Evolutionary conservation across 495 filamentous ascomycete genomes (phyloP).

Genomic region (Filosporella fistucella): DNA sequence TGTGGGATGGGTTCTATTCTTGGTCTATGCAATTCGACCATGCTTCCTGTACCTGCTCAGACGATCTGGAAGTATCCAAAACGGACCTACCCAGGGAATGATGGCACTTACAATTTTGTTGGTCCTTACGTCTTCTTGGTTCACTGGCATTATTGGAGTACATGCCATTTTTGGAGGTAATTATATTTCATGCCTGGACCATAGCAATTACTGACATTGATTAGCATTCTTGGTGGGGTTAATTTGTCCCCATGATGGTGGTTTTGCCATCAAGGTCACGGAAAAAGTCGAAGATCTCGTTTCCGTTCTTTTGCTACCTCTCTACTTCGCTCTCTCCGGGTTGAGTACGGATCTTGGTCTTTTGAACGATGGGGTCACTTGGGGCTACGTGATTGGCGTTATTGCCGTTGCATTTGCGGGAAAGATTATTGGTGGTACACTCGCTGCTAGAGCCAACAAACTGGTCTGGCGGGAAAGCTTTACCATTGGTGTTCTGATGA

Average conservation of each 20-base stretch:
- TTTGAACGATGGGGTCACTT: slow-evolving; percentile 75
- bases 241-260: slow-evolving; percentile 91
- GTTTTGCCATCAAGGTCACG: slow-evolving; percentile 90
- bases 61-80: slow-evolving; percentile 73
- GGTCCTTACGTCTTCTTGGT: slow-evolving; percentile 81
- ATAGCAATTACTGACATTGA: neutral
- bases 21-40: slow-evolving; percentile 72
- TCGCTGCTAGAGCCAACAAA: slow-evolving; percentile 73
- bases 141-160: slow-evolving; percentile 85
- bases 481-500: slow-evolving; percentile 91
- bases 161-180: slow-evolving; percentile 78
- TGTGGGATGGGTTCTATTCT: slow-evolving; percentile 71
- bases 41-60: slow-evolving; percentile 71
- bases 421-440: slow-evolving; percentile 80
- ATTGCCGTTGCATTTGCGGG: slow-evolving; percentile 78
- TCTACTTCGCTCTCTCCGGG: slow-evolving; percentile 94
- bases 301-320: slow-evolving; percentile 79
- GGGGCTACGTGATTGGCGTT: slow-evolving; percentile 89
- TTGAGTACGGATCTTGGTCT: slow-evolving; percentile 86
- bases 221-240: slow-evolving; percentile 75
- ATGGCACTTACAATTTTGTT: slow-evolving; percentile 79
- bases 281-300: slow-evolving; percentile 97
- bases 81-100: slow-evolving; percentile 85
- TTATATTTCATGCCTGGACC: neutral
- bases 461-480: slow-evolving; percentile 92